Percentiles rank a stretch among this genome's conserved stretches.
Conservation (phyloP, 1,284 basidiomycete species). For the Cryptococcus sp. region DNA sequence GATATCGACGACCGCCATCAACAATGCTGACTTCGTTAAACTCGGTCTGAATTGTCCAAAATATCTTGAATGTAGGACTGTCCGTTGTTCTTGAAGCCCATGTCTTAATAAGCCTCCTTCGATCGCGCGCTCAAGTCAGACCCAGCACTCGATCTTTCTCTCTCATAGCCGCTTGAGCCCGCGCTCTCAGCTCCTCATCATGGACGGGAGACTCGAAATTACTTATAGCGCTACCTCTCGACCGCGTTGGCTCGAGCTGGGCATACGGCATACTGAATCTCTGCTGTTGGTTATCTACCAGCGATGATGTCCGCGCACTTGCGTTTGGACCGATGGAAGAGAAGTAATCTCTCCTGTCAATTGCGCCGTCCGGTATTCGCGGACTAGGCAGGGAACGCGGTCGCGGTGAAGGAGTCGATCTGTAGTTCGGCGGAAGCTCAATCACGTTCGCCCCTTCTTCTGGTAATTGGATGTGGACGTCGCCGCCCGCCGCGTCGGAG, state of each 20-base stretch:
- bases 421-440: constrained; percentile 34
- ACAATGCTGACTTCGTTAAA: too few relatives aligned
- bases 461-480: constrained; percentile 34
- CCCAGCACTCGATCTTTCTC: constrained; percentile 15
- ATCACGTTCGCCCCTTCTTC: constrained; percentile 23
- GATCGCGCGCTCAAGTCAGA: neutral
- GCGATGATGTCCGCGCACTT: too few relatives aligned
- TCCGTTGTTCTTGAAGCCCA: too few relatives aligned
- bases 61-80: too few relatives aligned
- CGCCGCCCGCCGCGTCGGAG: constrained; percentile 28
- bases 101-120: too few relatives aligned
- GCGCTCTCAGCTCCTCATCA: constrained; percentile 27
- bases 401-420: constrained; percentile 1
- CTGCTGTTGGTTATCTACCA: too few relatives aligned
- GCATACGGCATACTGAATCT: neutral
- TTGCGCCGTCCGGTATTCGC: neutral
- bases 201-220: neutral
- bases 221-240: neutral
- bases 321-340: neutral
- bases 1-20: too few relatives aligned
- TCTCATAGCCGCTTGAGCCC: constrained; percentile 30
- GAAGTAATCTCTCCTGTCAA: neutral
- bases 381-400: neutral
- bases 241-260: neutral
- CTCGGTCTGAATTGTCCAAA: too few relatives aligned